Base-by-base conservation (phyloP, 352 stramenopile species). In the Pythium rishiriense region DNA sequence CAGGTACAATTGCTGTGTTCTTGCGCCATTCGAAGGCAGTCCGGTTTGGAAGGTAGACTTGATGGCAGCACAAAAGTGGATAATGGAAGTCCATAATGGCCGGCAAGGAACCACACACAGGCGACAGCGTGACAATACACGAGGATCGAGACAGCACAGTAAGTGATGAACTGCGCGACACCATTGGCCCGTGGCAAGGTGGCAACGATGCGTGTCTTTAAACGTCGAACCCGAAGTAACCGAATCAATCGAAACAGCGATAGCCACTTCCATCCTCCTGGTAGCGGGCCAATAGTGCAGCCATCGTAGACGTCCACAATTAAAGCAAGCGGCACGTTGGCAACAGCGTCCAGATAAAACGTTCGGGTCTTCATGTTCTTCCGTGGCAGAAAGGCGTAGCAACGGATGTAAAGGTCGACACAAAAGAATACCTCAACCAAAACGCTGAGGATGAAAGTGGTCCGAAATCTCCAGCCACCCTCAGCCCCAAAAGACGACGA, bases 51-150 rank as follows among this genome's bases (percentile, higher is more conserved):
- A 10, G 58, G 58, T 7, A 64, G 25, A 12, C 19, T 35, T 6
- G 64, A 26, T 17, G 50, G 59, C 7, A 24, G 33, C 28, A 12
- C n/a, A 14, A 19, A 58, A 1, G 25, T 31, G 31, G 25, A 61
- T 39, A 12, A 19, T 26, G 28, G 42, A 48, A 69, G 50, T 17
- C 58, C 62, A 33, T 63, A 64, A 31, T 72, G 64, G 29, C 68
- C 68, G 1, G 49, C 37, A 14, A 73, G 37, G 28, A 66, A 75
- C 68, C 68, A 75, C 1, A 75, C 21, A 25, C 68, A 75, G 3
- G 45, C 68, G 15, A 72, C 56, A 24, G 24, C n/a, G 24, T 75
- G 68, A 39, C 64, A 72, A 54, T 75, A 75, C 19, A 72, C 55
- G 19, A 75, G 42, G 31, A 75, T 72, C 1, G 62, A 59, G 24